Conservation (phyloP, 768 basidiomycete species). For the Tylopilus rubrobrunneus region DNA sequence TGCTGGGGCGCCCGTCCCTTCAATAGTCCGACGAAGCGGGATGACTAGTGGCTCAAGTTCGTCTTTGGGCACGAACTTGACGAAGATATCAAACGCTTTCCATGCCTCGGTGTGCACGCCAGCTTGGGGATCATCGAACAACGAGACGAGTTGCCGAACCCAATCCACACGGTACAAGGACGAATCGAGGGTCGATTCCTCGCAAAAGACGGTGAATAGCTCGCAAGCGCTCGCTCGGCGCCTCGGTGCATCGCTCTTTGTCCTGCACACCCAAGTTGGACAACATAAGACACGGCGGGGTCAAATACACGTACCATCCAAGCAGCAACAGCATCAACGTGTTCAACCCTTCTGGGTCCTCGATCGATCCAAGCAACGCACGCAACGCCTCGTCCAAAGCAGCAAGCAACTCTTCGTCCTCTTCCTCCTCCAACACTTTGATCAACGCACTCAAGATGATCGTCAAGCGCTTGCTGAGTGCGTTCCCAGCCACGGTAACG, state of each 20-base stretch:
- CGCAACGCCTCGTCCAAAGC: slow-evolving; percentile 75
- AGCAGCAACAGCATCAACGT: slow-evolving; percentile 85
- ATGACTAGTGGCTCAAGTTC: slow-evolving; percentile 90
- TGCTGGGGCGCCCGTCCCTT: slow-evolving; percentile 77
- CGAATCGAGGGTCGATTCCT: slow-evolving; percentile 75
- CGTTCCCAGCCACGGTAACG: slow-evolving; percentile 90
- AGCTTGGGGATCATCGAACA: slow-evolving; percentile 75
- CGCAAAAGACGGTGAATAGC: slow-evolving; percentile 79
- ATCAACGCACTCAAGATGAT: slow-evolving; percentile 78
- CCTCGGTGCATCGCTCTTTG: slow-evolving; percentile 64
- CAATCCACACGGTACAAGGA: slow-evolving; percentile 90
- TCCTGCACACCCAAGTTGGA: slow-evolving; percentile 44
- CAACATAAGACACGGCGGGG: slow-evolving; percentile 20
- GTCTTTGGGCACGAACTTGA: slow-evolving; percentile 89
- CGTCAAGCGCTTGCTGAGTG: slow-evolving; percentile 79
- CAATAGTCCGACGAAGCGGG: slow-evolving; percentile 83
- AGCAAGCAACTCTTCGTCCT: slow-evolving; percentile 61
- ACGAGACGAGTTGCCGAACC: slow-evolving; percentile 82
- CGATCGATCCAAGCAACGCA: slow-evolving; percentile 73
- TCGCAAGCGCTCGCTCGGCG: slow-evolving; percentile 78
- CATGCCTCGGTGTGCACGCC: slow-evolving; percentile 80
- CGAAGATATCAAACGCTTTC: slow-evolving; percentile 78
- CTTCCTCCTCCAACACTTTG: slow-evolving; percentile 66
- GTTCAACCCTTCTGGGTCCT: slow-evolving; percentile 85
- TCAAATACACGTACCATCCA: slow-evolving; percentile 56